A percentile compares a stretch with the other conserved stretches of the same genome.
Conservation (phyloP, 495 filamentous ascomycete genomes). For the Articulospora tetracladia region DNA sequence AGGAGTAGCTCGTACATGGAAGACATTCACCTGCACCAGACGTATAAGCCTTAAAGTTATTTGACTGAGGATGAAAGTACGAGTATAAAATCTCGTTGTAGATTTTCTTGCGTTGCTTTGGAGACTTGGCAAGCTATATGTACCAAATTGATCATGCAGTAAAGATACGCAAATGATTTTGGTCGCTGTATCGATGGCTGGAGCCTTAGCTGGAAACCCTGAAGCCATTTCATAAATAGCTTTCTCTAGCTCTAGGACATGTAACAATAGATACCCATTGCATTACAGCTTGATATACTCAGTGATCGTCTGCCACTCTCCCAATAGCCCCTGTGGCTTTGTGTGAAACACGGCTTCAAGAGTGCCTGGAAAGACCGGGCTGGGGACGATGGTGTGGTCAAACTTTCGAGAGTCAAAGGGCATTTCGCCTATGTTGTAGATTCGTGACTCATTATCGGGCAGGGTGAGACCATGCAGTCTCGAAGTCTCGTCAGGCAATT, state of each 20-base stretch:
- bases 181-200: constrained; percentile 9
- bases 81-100: constrained; percentile 4
- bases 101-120: constrained; percentile 11
- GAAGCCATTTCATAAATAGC: constrained; percentile 9
- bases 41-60: constrained; percentile 4
- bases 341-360: constrained; percentile 10
- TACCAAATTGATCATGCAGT: background rate
- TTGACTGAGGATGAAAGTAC: constrained; percentile 7
- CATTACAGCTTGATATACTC: constrained; percentile 15
- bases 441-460: constrained; percentile 5
- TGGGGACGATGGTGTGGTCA: constrained; percentile 10
- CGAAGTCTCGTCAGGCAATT: constrained; percentile 12
- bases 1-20: constrained; percentile 6
- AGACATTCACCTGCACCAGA: constrained; percentile 8
- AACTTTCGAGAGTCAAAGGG: constrained; percentile 13
- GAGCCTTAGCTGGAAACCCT: constrained; percentile 11
- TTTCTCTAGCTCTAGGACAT: constrained; percentile 7
- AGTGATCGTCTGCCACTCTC: constrained; percentile 13
- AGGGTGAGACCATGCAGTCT: constrained; percentile 13
- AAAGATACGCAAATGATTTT: background rate
- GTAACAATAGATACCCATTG: constrained; percentile 7
- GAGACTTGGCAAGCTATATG: constrained; percentile 5
- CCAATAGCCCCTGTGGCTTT: constrained; percentile 11
- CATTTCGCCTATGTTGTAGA: constrained; percentile 7
- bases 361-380: constrained; percentile 9